Base-by-base conservation (phyloP, 768 basidiomycete genomes). In the Hydnomerulius pinastri region DNA sequence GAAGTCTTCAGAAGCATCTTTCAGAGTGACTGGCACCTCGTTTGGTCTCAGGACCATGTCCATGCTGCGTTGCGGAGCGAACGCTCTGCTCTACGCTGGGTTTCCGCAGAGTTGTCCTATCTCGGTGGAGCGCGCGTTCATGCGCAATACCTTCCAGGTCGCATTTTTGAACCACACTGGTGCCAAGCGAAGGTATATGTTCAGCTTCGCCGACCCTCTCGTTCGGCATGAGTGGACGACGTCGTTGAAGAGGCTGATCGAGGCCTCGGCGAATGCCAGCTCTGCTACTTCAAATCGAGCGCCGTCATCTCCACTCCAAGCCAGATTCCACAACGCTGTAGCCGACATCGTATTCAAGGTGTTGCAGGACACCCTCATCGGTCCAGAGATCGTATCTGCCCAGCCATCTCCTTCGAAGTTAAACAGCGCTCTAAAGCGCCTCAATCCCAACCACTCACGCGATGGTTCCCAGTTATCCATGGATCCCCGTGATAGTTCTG, bases 141-240 rank as follows among this genome's bases (percentile, higher is more conserved):
- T 98, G 96, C 83, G 86, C 51, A 90, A 98, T 65, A 97, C 95
- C 0, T 95, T 98, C 78, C 92, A 97, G 66, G 71, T 98, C 28
- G 86, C 92, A 2, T 98, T 98, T 72, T 55, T 76, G 32, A 84
- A 85, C 58, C 82, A 86, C 55, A 63, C 74, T 27, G 83, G 84
- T 25, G 51, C 73, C 46, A 90, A 87, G 68, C 81, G 93, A 57
- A 84, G 86, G 61, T 98, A 98, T 72, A 93, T 97, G 85, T 98
- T 97, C 76, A 93, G 90, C 55, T 84, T 97, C 36, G 83, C 87
- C 43, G 91, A 93, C 60, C 79, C 86, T 1, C 75, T 88, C 32
- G 78, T 89, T 15, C 82, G 86, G 17, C 80, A 87, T 52, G 81
- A 86, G 52, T 92, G 90, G 90, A 77, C 77, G 1, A 77, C 80